These are phyloP conservation scores for Globisporangium perplexum DNA, from an alignment of 352 stramenopile genomes.

Conservation along the genomic window DNA sequence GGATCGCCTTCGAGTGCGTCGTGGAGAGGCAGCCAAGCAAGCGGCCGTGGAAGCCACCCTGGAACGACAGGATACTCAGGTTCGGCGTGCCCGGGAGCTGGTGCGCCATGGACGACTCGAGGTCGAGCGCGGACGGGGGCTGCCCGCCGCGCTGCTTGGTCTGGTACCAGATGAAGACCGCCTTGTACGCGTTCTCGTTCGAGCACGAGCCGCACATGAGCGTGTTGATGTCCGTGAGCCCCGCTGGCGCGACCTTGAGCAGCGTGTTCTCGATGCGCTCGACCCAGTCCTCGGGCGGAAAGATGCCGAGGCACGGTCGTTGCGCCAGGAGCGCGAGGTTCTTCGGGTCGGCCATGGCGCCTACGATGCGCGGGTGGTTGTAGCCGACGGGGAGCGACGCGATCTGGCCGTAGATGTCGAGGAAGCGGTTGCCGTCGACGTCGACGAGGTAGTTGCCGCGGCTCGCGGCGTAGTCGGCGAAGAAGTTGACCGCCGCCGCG, in stretches of 20 bases:
- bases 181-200: constrained; percentile 86
- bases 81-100: constrained; percentile 61
- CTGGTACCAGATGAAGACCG: constrained; percentile 87
- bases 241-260: constrained; percentile 41
- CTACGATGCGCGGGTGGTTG: constrained; percentile 74
- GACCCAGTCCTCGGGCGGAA: constrained; percentile 70
- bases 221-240: constrained; percentile 70
- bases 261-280: constrained; percentile 63
- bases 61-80: constrained; percentile 79
- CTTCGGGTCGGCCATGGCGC: constrained; percentile 47
- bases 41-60: constrained; percentile 76
- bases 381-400: constrained; percentile 81
- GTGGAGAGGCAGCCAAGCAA: constrained; percentile 76
- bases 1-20: constrained; percentile 82
- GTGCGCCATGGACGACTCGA: constrained; percentile 71
- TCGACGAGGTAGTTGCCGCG: constrained; percentile 84
- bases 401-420: constrained; percentile 84
- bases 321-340: constrained; percentile 72
- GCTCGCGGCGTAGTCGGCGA: constrained; percentile 69
- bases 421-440: constrained; percentile 77
- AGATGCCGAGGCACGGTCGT: constrained; percentile 68
- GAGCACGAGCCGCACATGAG: constrained; percentile 87
- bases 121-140: constrained; percentile 49
- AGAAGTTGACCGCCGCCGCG: constrained; percentile 65
- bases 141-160: constrained; percentile 56